A percentile compares a stretch with the other conserved stretches of the same genome.
Evolutionary conservation across 2,329 filamentous ascomycete species (phyloP).

Genomic region (Apiospora aurea): DNA sequence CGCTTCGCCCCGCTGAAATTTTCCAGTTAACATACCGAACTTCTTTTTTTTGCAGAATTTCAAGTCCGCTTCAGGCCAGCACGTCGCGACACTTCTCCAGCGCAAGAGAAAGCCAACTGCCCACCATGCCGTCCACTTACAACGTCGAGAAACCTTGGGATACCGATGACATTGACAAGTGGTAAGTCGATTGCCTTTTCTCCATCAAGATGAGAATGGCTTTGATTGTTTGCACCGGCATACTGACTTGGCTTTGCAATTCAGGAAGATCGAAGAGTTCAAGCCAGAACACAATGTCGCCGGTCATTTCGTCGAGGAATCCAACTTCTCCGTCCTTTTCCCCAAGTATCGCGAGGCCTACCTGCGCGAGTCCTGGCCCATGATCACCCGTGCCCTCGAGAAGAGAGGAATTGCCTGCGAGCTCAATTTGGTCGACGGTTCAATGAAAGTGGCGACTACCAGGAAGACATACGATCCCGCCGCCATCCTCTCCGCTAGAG

Average conservation of each 20-base stretch:
- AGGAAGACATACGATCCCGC: conserved; percentile 88
- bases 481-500: conserved; percentile 89
- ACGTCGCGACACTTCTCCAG: neutral
- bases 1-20: conserved; percentile 20
- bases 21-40: conserved; percentile 11
- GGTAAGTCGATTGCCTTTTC: conserved; percentile 56
- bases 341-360: conserved; percentile 92
- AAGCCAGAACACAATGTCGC: conserved; percentile 85
- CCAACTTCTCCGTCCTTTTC: conserved; percentile 69
- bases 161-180: conserved; percentile 96
- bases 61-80: neutral
- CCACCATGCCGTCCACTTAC: conserved; percentile 26
- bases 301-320: conserved; percentile 91
- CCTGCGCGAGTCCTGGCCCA: conserved; percentile 84
- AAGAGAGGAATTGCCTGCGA: conserved; percentile 90
- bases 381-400: conserved; percentile 86
- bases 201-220: neutral
- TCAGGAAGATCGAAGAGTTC: conserved; percentile 15
- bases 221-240: neutral
- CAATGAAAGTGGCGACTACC: conserved; percentile 96
- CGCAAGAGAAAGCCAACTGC: neutral
- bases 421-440: conserved; percentile 92
- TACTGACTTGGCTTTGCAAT: conserved; percentile 24
- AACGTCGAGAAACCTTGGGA: conserved; percentile 66
- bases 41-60: conserved; percentile 19